These are phyloP conservation scores for Rhizopogon roseolus DNA, from an alignment of 768 basidiomycete species.

Conservation along the genomic window DNA sequence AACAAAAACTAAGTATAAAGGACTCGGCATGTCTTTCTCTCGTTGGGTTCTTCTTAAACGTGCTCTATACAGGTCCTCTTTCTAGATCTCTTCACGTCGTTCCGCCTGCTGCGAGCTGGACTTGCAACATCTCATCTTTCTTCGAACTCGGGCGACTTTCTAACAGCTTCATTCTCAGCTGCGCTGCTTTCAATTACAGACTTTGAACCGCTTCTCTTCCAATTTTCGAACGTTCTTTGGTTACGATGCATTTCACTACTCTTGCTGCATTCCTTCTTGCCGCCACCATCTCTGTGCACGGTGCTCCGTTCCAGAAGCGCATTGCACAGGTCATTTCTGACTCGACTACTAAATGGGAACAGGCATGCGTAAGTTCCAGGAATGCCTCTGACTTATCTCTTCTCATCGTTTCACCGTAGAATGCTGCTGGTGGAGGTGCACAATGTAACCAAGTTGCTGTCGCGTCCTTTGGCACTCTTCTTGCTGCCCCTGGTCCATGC, in stretches of 20 bases:
- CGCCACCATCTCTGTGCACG: conserved; percentile 27
- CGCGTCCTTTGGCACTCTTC: conserved; percentile 51
- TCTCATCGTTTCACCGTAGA: conserved; percentile 23
- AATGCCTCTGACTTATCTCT: not conserved
- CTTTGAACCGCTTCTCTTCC: not conserved
- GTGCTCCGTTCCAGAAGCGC: conserved; percentile 38
- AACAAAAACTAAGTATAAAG: too few species aligned
- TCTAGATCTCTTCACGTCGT: not conserved
- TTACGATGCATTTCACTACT: conserved; percentile 6
- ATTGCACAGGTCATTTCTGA: conserved; percentile 41
- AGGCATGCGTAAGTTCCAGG: conserved; percentile 38
- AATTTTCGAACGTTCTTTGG: not conserved
- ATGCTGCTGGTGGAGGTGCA: conserved; percentile 49
- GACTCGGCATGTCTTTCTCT: too few species aligned
- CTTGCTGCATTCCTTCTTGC: conserved; percentile 25
- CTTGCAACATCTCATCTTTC: not conserved
- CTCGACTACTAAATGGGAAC: conserved; percentile 39
- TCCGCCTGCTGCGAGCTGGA: conserved; percentile 3
- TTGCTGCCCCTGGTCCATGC: conserved; percentile 51
- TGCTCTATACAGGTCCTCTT: not conserved
- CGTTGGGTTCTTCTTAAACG: not conserved
- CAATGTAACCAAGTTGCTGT: conserved; percentile 56
- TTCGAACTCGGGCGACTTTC: not conserved
- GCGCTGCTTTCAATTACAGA: conserved; percentile 1
- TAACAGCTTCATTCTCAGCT: not conserved